Evolutionary conservation across 192 early-diverging fungal species (phyloP), one percentile per base, ranked within the genome.

Genomic region (Podila minutissima): DNA sequence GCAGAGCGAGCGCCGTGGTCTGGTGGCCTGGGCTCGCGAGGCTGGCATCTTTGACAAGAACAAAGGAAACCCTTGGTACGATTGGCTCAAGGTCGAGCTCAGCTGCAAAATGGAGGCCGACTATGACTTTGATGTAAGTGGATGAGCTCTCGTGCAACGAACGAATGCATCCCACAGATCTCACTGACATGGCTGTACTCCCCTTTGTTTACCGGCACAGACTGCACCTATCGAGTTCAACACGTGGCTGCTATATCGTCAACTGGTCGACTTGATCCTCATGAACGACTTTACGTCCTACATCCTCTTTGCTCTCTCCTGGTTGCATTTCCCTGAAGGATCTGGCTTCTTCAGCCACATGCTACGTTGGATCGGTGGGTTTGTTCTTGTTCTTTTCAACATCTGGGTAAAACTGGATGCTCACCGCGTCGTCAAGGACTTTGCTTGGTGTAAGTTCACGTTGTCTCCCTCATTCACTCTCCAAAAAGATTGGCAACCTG

Each of bases 381-480:
- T 92, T 7, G 82, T 95, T 13, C 84, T 99, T 55, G 85, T 97
- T 9, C 81, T 89, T 15, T 97, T 99, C 84, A 98, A 97, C 64
- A 89, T 97, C 60, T 97, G 97, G 94, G 96, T 99, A 63, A 96
- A 97, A 79, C 81, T 94, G 53, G 97, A 99, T 84, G 96, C 96
- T 33, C 95, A 96, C 57, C 92, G 96, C n/a, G 96, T 96, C 15
- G 93, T 99, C 60, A 97, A 95, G 82, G 97, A 98, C 82, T 99
- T 94, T 86, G 96, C 96, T n/a, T 97, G 96, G 95, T 99, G 94
- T 95, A 89, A 84, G 92, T 86, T 28, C 60, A 32, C 20, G 13
- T 24, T 69, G 28, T 17, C 24, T 64, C 32, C 35, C 37, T 22
- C 29, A 62, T 59, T 6, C 31, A 9, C 60, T 61, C 13, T 53